Evolutionary conservation across 1,284 basidiomycete genomes (phyloP), one percentile per base, ranked within the genome.

Genomic region (Sutorius eximius): DNA sequence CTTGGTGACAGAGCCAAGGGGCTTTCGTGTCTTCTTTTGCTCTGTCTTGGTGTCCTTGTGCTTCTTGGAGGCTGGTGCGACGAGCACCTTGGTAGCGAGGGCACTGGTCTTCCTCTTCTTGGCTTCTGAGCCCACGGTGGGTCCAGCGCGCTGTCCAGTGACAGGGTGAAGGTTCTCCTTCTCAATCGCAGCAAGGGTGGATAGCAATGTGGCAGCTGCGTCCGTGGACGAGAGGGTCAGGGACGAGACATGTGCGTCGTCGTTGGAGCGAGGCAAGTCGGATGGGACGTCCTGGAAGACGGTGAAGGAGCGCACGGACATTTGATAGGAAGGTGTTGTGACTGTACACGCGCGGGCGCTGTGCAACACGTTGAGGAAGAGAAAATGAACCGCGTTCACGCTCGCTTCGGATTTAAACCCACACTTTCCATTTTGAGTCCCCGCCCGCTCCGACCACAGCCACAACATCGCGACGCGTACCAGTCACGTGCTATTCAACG

Each of bases 141-240:
- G 62, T 34, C 72, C 75, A 3, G 82, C 69, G 38, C 79, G 81
- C 58, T 81, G 77, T 11, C 88, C 88, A 7, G 89, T 89, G 59
- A 86, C 56, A 37, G 88, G 88, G 67, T 90, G 77, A 45, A 85
- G 74, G 66, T 91, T 91, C 71, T 91, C 88, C 75, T 91, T 91
- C 74, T 89, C 86, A 54, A 73, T 69, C 22, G 72, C 64, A 30
- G 73, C 71, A 30, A 73, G 67, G 0, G 74, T 67, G 41, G 71
- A 69, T 51, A 71, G 48, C 3, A 68, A 60, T 56, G 73, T 72
- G 58, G 69, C 63, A 46, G 69, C 55, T 52, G 69, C 54, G 55
- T 74, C 74, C 58, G 75, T 48, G 47, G 61, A 45, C 16, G 60
- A 51, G 49, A 59, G 40, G 20, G 55, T 55, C n/a, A 59, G 7